Base-by-base conservation (phyloP, 2,329 filamentous ascomycete genomes). In the Alternaria burnsii region DNA sequence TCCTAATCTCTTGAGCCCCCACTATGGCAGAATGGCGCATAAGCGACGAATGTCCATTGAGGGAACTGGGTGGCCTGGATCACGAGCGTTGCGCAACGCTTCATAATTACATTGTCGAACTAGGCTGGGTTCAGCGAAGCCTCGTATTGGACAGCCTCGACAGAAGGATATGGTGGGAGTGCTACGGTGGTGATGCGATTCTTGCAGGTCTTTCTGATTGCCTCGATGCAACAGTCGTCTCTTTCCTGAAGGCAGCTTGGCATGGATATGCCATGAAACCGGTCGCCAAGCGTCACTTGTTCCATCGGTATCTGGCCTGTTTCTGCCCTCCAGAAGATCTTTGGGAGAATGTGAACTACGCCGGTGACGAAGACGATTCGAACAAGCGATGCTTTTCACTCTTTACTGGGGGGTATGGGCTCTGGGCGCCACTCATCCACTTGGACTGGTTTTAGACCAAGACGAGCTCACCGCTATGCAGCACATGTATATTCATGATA, bases 381-480 rank as follows among this genome's bases (percentile, higher is more conserved):
- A 57, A 64, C 20, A 61, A 62, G n/a, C 48, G 28, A 14, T 34
- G 52, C 42, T 65, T 44, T 54, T 65, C 30, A 40, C 14, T 36
- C 34, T 65, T 3, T 65, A 62, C 20, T 40, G 40, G 42, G 58
- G 55, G 14, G 61, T 53, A 32, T 12, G 52, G 52, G 55, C 55
- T 12, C 44, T 61, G 20, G 38, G 36, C 48, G 43, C 58, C 3
- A 59, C 38, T 59, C 47, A 59, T 59, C 62, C 51, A n/a, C 30
- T 63, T 24, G 63, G 58, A n/a, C 55, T 63, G 6, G 32, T 61
- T 44, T 34, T 63, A 11, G 46, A 66, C 58, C 52, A 61, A 59
- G 52, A 55, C 18, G 43, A 57, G 18, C 9, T 12, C 18, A 62
- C 52, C 47, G 59, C 55, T 28, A 60, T 62, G 59, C 62, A 60